These are phyloP conservation scores for Sorghum bicolor DNA, from an alignment of 176 grass and related monocot species.

Conservation along the genomic window Sorghum_bicolor_NCBIv3 NC_012872.2:65876001-65876500, in stretches of 20 bases:
- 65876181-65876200: constrained; percentile 82
- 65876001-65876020: not conserved
- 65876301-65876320: not conserved
- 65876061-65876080: not conserved
- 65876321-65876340: not conserved
- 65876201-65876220: constrained; percentile 88
- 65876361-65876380: not conserved
- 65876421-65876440: not conserved
- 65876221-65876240: constrained; percentile 40
- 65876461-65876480: not conserved
- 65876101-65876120: not conserved
- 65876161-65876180: constrained; percentile 69
- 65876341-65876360: not conserved
- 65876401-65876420: not conserved
- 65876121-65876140: constrained; percentile 24
- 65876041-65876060: not conserved
- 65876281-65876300: constrained; percentile 29
- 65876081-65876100: not conserved
- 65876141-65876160: constrained; percentile 28
- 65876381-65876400: not conserved
- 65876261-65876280: constrained; percentile 65
- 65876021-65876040: too few relatives aligned
- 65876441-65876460: not conserved
- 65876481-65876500: not conserved
- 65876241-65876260: constrained; percentile 60